phyloP scores from a whole-genome alignment of 1,284 basidiomycete genomes.

The Puccinia coronata region DNA sequence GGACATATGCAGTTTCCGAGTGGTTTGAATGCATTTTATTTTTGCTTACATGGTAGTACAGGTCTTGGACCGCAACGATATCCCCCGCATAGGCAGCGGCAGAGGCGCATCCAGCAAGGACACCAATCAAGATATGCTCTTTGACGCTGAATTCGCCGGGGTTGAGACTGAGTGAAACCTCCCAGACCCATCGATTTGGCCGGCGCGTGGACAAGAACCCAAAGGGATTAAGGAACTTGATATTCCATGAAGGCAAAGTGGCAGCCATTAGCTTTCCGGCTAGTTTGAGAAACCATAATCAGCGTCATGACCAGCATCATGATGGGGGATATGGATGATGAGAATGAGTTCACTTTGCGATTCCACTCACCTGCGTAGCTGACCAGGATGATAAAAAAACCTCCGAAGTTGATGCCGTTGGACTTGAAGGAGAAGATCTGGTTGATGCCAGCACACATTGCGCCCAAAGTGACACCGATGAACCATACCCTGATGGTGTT shows the following conservation, averaged over 20 bases:
- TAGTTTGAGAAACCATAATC: slow-evolving; percentile 43
- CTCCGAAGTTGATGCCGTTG: slow-evolving; percentile 16
- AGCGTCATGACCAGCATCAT: not conserved
- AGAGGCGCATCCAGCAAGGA: slow-evolving; percentile 38
- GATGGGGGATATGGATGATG: not conserved
- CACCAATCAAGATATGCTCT: slow-evolving; percentile 40
- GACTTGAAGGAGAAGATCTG: slow-evolving; percentile 56
- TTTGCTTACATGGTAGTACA: slow-evolving; percentile 62
- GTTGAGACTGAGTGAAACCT: slow-evolving; percentile 60
- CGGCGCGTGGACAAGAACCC: slow-evolving; percentile 8
- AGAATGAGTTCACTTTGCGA: not conserved
- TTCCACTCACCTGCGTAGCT: slow-evolving; percentile 31
- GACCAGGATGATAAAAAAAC: slow-evolving; percentile 17
- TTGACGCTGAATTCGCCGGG: slow-evolving; percentile 63
- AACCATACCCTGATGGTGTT: slow-evolving; percentile 63
- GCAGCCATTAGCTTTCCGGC: slow-evolving; percentile 32
- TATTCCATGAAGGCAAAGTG: slow-evolving; percentile 23
- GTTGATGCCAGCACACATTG: slow-evolving; percentile 62
- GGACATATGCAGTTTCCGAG: too few relatives aligned
- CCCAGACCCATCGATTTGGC: slow-evolving; percentile 23
- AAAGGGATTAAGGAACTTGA: slow-evolving; percentile 23
- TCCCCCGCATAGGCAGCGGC: slow-evolving; percentile 45
- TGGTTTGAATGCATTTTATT: too few relatives aligned
- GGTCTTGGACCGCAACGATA: slow-evolving; percentile 49
- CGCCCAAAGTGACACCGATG: slow-evolving; percentile 63